Evolutionary conservation across 768 basidiomycete species (phyloP).

Genomic region (Lentinula sp.): DNA sequence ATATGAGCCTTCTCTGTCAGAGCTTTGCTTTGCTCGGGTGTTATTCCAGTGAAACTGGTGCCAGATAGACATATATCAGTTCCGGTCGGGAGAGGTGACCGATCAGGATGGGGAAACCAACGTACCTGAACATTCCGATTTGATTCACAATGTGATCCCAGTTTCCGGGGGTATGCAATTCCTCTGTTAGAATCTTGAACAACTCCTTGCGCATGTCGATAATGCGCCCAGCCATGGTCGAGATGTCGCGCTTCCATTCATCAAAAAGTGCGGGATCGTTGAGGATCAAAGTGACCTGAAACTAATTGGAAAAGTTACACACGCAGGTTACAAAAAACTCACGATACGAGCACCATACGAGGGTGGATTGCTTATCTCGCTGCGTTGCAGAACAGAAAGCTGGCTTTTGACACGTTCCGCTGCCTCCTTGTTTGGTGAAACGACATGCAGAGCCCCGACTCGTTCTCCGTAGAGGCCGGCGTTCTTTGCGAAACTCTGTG

Average conservation of each 20-base stretch:
- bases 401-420: slow-evolving; percentile 78
- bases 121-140: slow-evolving; percentile 96
- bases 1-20: slow-evolving; percentile 72
- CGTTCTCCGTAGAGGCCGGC: slow-evolving; percentile 95
- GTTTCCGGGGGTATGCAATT: slow-evolving; percentile 81
- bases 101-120: slow-evolving; percentile 8
- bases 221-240: slow-evolving; percentile 90
- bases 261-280: slow-evolving; percentile 68
- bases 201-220: slow-evolving; percentile 87
- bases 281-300: slow-evolving; percentile 74
- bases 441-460: slow-evolving; percentile 87
- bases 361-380: slow-evolving; percentile 94
- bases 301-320: neutral
- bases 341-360: slow-evolving; percentile 87
- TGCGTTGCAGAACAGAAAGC: slow-evolving; percentile 85
- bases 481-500: slow-evolving; percentile 94
- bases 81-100: slow-evolving; percentile 6
- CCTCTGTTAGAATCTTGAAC: slow-evolving; percentile 64
- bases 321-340: slow-evolving; percentile 19
- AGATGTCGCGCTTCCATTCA: slow-evolving; percentile 88
- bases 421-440: slow-evolving; percentile 58
- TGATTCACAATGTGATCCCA: slow-evolving; percentile 97
- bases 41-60: slow-evolving; percentile 80
- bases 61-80: neutral
- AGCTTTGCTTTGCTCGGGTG: slow-evolving; percentile 53